Percentiles rank a stretch among this genome's conserved stretches.
Conservation (phyloP, 805 yeast species). For the Limtongia smithiae region DNA sequence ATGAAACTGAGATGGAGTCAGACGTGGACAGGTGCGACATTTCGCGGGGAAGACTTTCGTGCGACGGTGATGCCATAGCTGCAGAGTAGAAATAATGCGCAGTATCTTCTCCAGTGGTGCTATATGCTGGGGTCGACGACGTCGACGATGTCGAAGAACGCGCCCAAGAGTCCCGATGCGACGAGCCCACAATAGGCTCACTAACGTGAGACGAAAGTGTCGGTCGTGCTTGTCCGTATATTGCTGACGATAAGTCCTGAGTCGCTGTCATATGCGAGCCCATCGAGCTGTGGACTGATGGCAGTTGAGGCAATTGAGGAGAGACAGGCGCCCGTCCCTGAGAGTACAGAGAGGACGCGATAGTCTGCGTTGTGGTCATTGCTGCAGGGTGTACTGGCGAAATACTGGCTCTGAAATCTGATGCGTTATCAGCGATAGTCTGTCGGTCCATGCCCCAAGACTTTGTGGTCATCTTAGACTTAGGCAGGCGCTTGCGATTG, state of each 20-base stretch:
- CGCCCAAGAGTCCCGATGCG: slow-evolving; percentile 1
- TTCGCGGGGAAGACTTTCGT: too few relatives aligned
- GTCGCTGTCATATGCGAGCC: not conserved
- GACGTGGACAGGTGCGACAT: too few relatives aligned
- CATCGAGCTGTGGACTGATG: not conserved
- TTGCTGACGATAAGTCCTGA: not conserved
- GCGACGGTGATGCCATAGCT: not conserved
- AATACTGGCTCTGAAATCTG: too few relatives aligned
- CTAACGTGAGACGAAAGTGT: too few relatives aligned
- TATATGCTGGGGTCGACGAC: not conserved
- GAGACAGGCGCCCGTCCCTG: not conserved
- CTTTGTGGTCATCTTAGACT: slow-evolving; percentile 32
- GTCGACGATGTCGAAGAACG: slow-evolving; percentile 6
- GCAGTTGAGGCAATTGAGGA: not conserved
- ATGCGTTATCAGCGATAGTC: too few relatives aligned
- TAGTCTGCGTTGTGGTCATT: not conserved
- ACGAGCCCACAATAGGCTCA: not conserved
- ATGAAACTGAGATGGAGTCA: too few relatives aligned
- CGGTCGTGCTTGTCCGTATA: not conserved
- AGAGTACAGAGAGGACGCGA: not conserved
- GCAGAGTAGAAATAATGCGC: not conserved
- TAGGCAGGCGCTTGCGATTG: slow-evolving; percentile 67
- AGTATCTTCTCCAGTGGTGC: not conserved
- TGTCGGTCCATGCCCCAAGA: too few relatives aligned
- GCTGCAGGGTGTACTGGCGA: slow-evolving; percentile 1